Evolutionary conservation across 257 asterid species (phyloP).

Genomic region (Lavandula angustifolia): DNA sequence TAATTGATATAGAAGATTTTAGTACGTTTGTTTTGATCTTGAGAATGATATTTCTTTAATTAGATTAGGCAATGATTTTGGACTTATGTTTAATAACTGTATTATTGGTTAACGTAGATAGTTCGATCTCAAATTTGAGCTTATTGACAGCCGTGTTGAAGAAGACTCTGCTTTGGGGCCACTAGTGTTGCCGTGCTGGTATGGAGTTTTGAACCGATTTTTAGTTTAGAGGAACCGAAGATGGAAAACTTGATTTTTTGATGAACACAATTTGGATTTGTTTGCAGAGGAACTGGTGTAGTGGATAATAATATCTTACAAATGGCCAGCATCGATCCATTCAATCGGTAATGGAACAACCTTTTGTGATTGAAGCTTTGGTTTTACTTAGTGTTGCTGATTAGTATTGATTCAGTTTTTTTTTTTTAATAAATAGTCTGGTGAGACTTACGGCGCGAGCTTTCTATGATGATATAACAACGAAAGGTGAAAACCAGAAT

Average conservation of each 20-base stretch:
- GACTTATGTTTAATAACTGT: too few species aligned
- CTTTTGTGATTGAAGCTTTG: constrained; percentile 10
- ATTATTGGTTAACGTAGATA: constrained; percentile 13
- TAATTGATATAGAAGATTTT: too few species aligned
- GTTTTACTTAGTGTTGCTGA: background rate
- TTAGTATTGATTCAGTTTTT: constrained; percentile 4
- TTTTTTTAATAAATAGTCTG: constrained; percentile 56
- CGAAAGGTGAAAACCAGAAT: constrained; percentile 89
- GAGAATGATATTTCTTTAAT: too few species aligned
- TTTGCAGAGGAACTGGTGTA: too few species aligned
- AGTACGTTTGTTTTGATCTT: too few species aligned
- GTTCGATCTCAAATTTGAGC: constrained; percentile 3
- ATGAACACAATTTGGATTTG: constrained; percentile 10
- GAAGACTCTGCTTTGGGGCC: background rate
- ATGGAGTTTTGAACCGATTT: background rate
- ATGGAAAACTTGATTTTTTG: background rate
- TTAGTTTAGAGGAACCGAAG: too few species aligned
- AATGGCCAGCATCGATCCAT: constrained; percentile 50
- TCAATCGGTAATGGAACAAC: constrained; percentile 39
- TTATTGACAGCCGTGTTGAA: background rate
- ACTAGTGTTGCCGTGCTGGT: background rate
- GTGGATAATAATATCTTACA: too few species aligned
- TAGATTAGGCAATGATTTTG: too few species aligned
- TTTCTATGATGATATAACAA: constrained; percentile 81
- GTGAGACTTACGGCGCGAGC: constrained; percentile 94